Base-by-base conservation (phyloP, 495 filamentous ascomycete species). In the Friedmanniomyces simplex region DNA sequence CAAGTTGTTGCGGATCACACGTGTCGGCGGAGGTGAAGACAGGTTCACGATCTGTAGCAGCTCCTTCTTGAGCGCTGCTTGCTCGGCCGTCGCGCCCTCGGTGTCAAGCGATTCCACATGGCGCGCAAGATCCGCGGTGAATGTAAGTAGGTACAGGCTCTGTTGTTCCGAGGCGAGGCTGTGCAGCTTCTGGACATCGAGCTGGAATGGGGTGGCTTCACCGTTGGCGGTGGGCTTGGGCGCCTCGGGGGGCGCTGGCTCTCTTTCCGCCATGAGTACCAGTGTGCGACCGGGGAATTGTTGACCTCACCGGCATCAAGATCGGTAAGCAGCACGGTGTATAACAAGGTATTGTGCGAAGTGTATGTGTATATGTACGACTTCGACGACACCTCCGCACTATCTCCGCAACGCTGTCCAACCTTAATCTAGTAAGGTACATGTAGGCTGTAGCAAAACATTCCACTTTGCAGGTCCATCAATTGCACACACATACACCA, bases 141-240 rank as follows among this genome's bases (percentile, higher is more conserved):
- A 96, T 42, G 84, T 94, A 52, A 97, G 76, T 57, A 99, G 79
- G 68, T 89, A 91, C 21, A 97, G 82, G 64, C 96, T 89, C 71
- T 97, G 94, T 67, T 99, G 91, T 74, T 97, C 93, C 30, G 89
- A 86, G 55, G 91, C 86, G 53, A 97, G 83, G 48, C 87, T 80
- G 71, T 95, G 85, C 50, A 99, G 82, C 72, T 93, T 95, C 51
- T 81, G 69, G 62, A 95, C 69, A 68, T 99, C 90, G 67, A 99
- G 84, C 74, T 93, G 52, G 34, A 32, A 58, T 2, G 52, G 56
- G 20, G 47, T 51, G 20, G 39, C 37, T 37, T 58, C 54, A n/a
- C 50, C 54, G 39, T 58, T 54, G 20, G 32, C 20, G 25, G 37
- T 26, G 14, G 36, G 13, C 25, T 61, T 52, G 1, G 53, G 30